Base-by-base conservation (phyloP, 345 rosid species). In the Microthlaspi erraticum region DNA sequence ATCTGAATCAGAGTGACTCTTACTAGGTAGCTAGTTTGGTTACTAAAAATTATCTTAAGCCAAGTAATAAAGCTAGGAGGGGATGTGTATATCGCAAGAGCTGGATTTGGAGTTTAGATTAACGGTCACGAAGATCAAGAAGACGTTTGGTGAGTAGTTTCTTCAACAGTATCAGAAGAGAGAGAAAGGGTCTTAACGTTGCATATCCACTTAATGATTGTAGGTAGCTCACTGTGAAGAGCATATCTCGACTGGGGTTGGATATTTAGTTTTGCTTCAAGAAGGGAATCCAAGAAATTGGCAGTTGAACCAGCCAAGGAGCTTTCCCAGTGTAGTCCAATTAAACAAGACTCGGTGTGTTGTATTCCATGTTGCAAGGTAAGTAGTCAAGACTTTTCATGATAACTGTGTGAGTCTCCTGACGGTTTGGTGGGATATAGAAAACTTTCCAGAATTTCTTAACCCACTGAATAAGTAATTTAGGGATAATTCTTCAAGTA, bases 171-270 rank as follows among this genome's bases (percentile, higher is more conserved):
- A 60, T 13, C 36, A 60, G 34, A 41, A 60, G 64, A 41, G 13
- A 60, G 7, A 13, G 49, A 60, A 39, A 60, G 64, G 32, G n/a
- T 61, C 29, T 44, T 61, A 61, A 61, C 53, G 53, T 31, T 29
- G 41, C 41, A 9, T 26, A 61, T 41, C 39, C 50, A 43, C 7
- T 14, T 5, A 16, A 26, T 14, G 41, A 17, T 14, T 1, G 6
- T 10, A 43, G 5, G 6, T 10, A 44, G 66, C 16, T 16, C 5
- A 0, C 2, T 13, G 1, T 1, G 12, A 26, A 3, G 13, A 23
- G 5, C 19, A 2, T 48, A 18, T 18, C 5, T 18, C 52, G 5
- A 2, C 0, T 48, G 5, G 5, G 4, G 9, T 3, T 18, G 5
- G 16, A 43, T 23, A 29, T 43, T 38, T 61, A 29, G 39, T 29